A percentile compares a stretch with the other conserved stretches of the same genome.
These are phyloP conservation scores for Talaromyces sp. DNA, from an alignment of 2,329 filamentous ascomycete genomes.

Conservation along the genomic window DNA sequence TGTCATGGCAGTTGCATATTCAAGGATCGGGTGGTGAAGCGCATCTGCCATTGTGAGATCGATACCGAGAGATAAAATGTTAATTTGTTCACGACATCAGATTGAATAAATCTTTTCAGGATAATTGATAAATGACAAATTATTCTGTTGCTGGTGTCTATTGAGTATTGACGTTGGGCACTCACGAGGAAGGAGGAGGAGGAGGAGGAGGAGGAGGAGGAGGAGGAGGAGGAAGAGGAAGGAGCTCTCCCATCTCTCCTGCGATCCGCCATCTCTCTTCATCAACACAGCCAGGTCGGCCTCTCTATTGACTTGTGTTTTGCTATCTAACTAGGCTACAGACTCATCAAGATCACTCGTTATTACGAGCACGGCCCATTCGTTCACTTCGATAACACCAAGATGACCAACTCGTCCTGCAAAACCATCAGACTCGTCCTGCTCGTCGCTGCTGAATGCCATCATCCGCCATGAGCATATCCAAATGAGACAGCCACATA, in stretches of 20 bases:
- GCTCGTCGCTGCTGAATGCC: not conserved
- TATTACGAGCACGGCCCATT: not conserved
- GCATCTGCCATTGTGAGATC: not conserved
- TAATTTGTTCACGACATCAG: not conserved
- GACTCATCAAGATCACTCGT: not conserved
- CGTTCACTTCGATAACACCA: not conserved
- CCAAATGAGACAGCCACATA: not conserved
- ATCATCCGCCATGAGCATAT: not conserved
- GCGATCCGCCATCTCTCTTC: not conserved
- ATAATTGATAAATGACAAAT: not conserved
- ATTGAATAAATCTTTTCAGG: not conserved
- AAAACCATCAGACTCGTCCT: not conserved
- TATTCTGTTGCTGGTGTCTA: not conserved
- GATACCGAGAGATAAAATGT: not conserved
- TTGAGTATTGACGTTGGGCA: not conserved
- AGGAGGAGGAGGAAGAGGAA: not conserved
- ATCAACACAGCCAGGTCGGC: too few relatives aligned
- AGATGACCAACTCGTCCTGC: not conserved
- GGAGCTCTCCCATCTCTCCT: not conserved
- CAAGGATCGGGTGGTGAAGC: not conserved
- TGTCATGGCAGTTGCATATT: too few relatives aligned
- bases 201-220: not conserved
- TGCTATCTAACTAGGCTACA: not conserved
- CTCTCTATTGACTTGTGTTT: not conserved
- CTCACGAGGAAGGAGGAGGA: not conserved